A percentile compares a stretch with the other conserved stretches of the same genome.
Conservation (phyloP, 2,329 filamentous ascomycete genomes). For the Apiospora sp. region DNA sequence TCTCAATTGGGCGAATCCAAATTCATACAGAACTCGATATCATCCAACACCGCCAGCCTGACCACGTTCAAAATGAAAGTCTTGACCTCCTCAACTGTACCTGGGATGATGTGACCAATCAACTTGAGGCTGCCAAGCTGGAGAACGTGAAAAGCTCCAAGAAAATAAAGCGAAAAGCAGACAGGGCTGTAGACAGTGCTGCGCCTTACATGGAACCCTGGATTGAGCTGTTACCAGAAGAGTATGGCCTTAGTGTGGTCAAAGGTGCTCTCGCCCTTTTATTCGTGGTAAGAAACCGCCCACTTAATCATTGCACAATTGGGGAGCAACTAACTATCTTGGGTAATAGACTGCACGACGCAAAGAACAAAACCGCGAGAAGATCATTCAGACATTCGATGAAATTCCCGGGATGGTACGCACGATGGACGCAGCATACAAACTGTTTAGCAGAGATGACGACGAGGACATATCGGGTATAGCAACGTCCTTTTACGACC, state of each 20-base stretch:
- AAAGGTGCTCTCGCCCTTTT: background rate
- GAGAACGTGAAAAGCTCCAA: background rate
- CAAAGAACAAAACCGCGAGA: background rate
- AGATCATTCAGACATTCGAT: background rate
- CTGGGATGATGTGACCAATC: background rate
- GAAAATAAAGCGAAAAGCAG: background rate
- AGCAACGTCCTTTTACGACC: background rate
- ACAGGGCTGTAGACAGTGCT: background rate
- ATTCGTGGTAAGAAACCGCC: background rate
- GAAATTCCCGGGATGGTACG: background rate
- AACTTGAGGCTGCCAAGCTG: background rate
- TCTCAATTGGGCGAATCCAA: no score
- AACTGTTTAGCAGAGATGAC: background rate
- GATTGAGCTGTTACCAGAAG: background rate
- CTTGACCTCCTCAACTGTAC: background rate
- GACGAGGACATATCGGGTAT: background rate
- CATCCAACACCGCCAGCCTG: background rate
- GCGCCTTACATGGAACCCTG: background rate
- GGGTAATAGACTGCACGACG: background rate
- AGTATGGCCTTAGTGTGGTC: background rate
- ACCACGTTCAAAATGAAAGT: fast-evolving
- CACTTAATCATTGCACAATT: background rate
- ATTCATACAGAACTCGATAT: no score
- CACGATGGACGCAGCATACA: background rate
- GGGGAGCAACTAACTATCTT: background rate